Conservation (phyloP, 371 early-diverging fungal genomes). For the Actinomortierella wolfii region DNA sequence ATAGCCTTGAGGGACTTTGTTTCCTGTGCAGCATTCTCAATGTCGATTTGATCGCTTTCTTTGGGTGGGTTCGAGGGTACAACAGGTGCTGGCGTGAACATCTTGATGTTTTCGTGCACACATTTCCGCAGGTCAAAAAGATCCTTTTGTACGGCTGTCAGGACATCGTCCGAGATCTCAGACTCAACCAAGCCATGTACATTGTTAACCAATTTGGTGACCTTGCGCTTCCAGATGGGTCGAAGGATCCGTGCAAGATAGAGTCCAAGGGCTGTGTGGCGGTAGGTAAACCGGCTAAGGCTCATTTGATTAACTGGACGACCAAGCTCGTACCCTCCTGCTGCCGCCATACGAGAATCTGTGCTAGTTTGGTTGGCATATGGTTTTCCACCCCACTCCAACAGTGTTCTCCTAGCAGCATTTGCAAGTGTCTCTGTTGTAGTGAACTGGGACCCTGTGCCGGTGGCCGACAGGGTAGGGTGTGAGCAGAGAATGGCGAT, state of each 20-base stretch:
- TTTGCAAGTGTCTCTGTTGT: conserved; percentile 1
- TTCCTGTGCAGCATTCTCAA: conserved; percentile 54
- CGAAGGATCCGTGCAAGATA: conserved; percentile 73
- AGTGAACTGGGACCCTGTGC: conserved; percentile 35
- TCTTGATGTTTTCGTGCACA: conserved; percentile 47
- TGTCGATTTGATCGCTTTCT: conserved; percentile 40
- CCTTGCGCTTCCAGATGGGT: conserved; percentile 72
- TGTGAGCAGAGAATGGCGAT: conserved; percentile 38
- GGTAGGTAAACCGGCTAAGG: conserved; percentile 60
- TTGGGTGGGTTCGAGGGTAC: conserved; percentile 36
- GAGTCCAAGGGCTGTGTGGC: conserved; percentile 79
- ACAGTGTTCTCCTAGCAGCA: conserved; percentile 55
- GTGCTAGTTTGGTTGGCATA: conserved; percentile 23
- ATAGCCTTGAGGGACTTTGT: conserved; percentile 72
- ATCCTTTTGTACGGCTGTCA: conserved; percentile 53
- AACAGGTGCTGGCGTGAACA: conserved; percentile 28
- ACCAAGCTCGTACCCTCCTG: conserved; percentile 54
- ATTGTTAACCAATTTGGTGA: conserved; percentile 47
- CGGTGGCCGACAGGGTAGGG: conserved; percentile 24
- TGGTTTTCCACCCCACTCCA: conserved; percentile 68
- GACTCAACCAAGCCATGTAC: conserved; percentile 36
- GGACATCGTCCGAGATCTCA: conserved; percentile 39
- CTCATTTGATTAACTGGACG: conserved; percentile 54
- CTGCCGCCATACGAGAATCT: conserved; percentile 14
- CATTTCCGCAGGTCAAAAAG: conserved; percentile 54